These are phyloP conservation scores for Ophiostoma tasmaniense DNA, from an alignment of 2,329 filamentous ascomycete genomes.

Conservation along the genomic window DNA sequence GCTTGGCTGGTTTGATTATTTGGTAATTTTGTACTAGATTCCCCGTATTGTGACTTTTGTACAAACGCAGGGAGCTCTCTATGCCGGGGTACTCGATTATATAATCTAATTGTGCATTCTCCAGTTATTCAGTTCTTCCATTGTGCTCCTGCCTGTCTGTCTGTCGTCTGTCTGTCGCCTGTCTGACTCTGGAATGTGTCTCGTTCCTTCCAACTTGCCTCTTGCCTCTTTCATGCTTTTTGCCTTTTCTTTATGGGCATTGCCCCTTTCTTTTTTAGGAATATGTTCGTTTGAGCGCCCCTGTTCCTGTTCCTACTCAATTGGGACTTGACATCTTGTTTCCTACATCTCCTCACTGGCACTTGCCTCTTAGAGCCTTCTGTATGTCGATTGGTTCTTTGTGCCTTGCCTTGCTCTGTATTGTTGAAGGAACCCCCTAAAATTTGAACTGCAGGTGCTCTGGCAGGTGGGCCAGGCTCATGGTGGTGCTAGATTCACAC, in stretches of 20 bases:
- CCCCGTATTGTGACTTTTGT: too few species aligned
- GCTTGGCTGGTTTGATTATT: background rate
- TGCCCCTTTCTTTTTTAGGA: background rate
- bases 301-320: background rate
- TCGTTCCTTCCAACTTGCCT: background rate
- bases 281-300: background rate
- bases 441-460: background rate
- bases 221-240: background rate
- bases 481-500: background rate
- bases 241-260: background rate
- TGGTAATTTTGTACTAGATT: background rate
- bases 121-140: background rate
- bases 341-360: background rate
- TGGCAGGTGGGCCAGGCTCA: background rate
- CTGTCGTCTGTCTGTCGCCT: background rate
- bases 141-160: background rate
- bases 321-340: background rate
- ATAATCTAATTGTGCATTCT: background rate
- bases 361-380: background rate
- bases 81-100: background rate
- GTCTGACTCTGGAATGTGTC: background rate
- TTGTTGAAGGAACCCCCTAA: background rate
- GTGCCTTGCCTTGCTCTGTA: background rate
- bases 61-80: too few species aligned
- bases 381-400: background rate